Evolutionary conservation across 768 basidiomycete species (phyloP).

Genomic region (Scleroderma bovista): DNA sequence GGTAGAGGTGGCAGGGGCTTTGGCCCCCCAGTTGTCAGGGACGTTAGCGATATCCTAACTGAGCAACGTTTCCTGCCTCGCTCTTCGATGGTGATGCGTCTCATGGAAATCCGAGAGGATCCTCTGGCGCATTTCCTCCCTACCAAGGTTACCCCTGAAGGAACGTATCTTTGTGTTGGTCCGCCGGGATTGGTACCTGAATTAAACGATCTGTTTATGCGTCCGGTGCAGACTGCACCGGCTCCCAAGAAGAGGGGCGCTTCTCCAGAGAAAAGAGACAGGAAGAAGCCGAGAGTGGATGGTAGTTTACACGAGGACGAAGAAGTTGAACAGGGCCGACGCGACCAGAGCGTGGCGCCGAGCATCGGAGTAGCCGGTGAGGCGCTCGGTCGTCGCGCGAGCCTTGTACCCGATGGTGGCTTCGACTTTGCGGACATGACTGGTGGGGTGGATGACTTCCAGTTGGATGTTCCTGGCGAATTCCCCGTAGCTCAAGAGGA

Average conservation of each 20-base stretch:
- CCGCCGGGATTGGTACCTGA: constrained; percentile 83
- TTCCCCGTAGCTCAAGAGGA: constrained; percentile 30
- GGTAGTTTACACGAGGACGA: constrained; percentile 44
- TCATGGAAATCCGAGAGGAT: constrained; percentile 81
- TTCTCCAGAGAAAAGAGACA: constrained; percentile 52
- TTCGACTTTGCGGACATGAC: constrained; percentile 62
- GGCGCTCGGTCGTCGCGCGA: constrained; percentile 44
- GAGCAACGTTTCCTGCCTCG: constrained; percentile 83
- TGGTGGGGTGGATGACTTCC: constrained; percentile 58
- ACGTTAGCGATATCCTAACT: constrained; percentile 67
- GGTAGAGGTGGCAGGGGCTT: constrained; percentile 52
- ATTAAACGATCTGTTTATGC: constrained; percentile 78
- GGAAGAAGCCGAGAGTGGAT: constrained; percentile 55
- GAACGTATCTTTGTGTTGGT: constrained; percentile 74
- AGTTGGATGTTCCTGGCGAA: constrained; percentile 57
- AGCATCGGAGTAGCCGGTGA: constrained; percentile 57
- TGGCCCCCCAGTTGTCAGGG: constrained; percentile 46
- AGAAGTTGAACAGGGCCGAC: constrained; percentile 66
- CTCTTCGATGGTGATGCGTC: constrained; percentile 78
- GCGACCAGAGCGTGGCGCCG: constrained; percentile 59
- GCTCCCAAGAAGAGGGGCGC: constrained; percentile 56
- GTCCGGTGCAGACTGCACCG: constrained; percentile 49
- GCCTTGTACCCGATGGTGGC: constrained; percentile 49
- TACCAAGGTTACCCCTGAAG: constrained; percentile 64
- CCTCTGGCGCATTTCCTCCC: constrained; percentile 84